These are phyloP conservation scores for Hypoxylon perforatum DNA, from an alignment of 495 filamentous ascomycete species.

Conservation along the genomic window DNA sequence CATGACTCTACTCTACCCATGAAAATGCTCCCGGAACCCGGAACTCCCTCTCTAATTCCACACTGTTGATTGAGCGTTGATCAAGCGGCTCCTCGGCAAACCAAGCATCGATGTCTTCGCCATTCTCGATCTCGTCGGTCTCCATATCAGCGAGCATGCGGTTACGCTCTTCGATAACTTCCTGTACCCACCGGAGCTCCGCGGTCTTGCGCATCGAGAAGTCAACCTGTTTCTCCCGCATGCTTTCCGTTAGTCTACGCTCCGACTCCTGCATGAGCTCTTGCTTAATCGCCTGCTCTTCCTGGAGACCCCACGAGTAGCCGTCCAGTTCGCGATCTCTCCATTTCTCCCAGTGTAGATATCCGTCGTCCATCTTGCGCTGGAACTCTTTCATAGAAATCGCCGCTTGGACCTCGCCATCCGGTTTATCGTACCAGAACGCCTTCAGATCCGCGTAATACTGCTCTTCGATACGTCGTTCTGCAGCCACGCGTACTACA, in stretches of 20 bases:
- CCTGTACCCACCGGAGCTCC: conserved; percentile 46
- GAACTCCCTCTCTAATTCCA: conserved; percentile 11
- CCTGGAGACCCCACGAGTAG: conserved; percentile 31
- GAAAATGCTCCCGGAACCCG: conserved; percentile 4
- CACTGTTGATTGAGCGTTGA: background rate
- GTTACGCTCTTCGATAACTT: conserved; percentile 45
- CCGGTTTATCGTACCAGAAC: conserved; percentile 44
- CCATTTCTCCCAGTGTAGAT: conserved; percentile 43
- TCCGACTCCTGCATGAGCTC: conserved; percentile 46
- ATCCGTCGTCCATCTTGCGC: conserved; percentile 40
- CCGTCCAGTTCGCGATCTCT: conserved; percentile 40
- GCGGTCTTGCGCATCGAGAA: conserved; percentile 36
- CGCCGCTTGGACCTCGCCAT: conserved; percentile 34
- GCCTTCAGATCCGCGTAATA: conserved; percentile 41
- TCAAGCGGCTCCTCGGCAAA: conserved; percentile 37
- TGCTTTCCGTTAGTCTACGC: conserved; percentile 23
- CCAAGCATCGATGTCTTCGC: conserved; percentile 43
- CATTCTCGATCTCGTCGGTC: conserved; percentile 48
- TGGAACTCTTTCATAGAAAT: conserved; percentile 45
- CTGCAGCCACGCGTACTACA: conserved; percentile 36
- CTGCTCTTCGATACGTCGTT: conserved; percentile 47
- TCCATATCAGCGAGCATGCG: conserved; percentile 47
- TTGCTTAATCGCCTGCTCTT: conserved; percentile 43
- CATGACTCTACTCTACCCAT: no score
- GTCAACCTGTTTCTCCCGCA: conserved; percentile 5